Evolutionary conservation across 805 yeast species (phyloP), one percentile per base, ranked within the genome.

Genomic region (Candida vartiovaarae): DNA sequence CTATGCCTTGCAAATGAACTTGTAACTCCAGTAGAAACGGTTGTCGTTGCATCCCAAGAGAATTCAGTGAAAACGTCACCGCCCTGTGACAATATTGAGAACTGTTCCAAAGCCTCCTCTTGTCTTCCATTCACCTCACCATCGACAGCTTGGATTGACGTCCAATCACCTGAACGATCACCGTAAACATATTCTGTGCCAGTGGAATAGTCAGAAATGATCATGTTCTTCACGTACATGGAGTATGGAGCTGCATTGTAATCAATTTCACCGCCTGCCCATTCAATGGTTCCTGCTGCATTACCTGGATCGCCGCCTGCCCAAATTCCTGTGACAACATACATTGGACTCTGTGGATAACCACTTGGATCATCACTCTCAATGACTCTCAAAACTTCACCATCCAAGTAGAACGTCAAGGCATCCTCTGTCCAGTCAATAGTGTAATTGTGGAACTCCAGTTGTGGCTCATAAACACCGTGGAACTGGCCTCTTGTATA

Each of bases 331-430:
- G 77, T 67, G 58, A 67, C 72, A 9, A 84, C 60, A 51, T 67
- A 72, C 90, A 89, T 86, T 39, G 97, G 97, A n/a, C 88, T 68
- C 66, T 89, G 95, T 36, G 97, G 97, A 63, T 76, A 90, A 5
- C 95, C 95, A 57, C 78, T 72, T 15, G 76, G 59, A 24, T 80
- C 67, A 44, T 67, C 64, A 44, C 76, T 70, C 8, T 57, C 36
- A 42, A 90, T 65, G 2, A 84, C 75, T 68, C 97, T 78, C 8
- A 86, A 78, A 1, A 71, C 68, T 6, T 50, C 57, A 28, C 91
- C 95, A 56, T 90, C 95, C 26, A 87, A 54, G 45, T 74, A 76
- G 89, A 95, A 90, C 7, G 74, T 68, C 34, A 84, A 66, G 6
- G 67, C 57, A 36, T 80, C 82, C 52, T 76, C 66, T 2, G 82